A percentile compares a stretch with the other conserved stretches of the same genome.
Evolutionary conservation across 257 asterid genomes (phyloP).

Genomic region (Cordia subcordata): DNA sequence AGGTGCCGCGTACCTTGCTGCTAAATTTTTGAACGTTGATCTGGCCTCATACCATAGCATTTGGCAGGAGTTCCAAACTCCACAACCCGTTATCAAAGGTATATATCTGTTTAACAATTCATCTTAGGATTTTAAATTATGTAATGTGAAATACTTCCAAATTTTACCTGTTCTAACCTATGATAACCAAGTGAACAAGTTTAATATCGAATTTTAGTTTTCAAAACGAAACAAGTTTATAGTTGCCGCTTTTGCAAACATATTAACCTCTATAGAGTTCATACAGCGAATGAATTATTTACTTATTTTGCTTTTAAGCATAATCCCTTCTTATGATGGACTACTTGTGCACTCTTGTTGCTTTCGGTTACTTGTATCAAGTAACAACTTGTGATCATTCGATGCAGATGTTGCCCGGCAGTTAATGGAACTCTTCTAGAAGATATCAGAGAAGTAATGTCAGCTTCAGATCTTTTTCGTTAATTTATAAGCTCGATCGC

Average conservation of each 20-base stretch:
- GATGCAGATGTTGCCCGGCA: slow-evolving; percentile 44
- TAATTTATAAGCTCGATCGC: no score
- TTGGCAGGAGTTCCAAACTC: slow-evolving; percentile 80
- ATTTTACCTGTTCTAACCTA: neutral
- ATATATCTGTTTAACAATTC: slow-evolving; percentile 8
- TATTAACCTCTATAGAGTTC: no score
- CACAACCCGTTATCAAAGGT: slow-evolving; percentile 84
- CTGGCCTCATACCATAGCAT: slow-evolving; percentile 63
- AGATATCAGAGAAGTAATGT: slow-evolving; percentile 1
- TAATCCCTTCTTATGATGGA: no score
- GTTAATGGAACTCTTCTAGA: slow-evolving; percentile 74
- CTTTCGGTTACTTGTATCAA: neutral
- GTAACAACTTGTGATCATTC: neutral
- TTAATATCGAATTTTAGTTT: no score
- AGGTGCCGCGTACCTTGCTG: slow-evolving; percentile 97
- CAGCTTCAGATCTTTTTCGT: no score
- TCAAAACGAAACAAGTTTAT: no score
- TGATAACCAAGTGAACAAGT: no score
- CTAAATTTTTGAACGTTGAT: slow-evolving; percentile 76
- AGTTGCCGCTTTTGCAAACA: no score
- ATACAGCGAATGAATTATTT: no score
- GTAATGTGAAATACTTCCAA: no score
- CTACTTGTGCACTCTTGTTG: no score
- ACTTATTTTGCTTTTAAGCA: no score
- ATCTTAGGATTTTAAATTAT: neutral